Evolutionary conservation across 345 rosid genomes (phyloP).

Genomic region (Raphanus raphanistrum): DNA sequence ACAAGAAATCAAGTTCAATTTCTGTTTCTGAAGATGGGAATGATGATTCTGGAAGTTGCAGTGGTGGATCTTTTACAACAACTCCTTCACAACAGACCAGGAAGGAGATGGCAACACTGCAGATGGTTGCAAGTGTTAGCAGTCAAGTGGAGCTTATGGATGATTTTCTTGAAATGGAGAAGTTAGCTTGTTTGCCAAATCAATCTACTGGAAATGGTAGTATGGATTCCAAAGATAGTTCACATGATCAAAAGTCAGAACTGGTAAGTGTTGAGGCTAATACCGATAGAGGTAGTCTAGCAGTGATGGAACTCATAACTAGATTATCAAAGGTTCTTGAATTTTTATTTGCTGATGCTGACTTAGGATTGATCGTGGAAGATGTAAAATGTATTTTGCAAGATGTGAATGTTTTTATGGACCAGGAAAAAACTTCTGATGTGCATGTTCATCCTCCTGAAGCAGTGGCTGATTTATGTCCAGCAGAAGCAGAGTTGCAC

Average conservation of each 20-base stretch:
- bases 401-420: conserved; percentile 46
- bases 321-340: conserved; percentile 55
- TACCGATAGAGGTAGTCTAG: conserved; percentile 23
- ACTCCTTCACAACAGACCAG: conserved; percentile 48
- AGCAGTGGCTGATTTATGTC: too few relatives aligned
- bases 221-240: conserved; percentile 37
- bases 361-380: conserved; percentile 45
- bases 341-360: conserved; percentile 51
- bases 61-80: conserved; percentile 69
- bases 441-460: conserved; percentile 11
- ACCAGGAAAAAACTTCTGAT: conserved; percentile 34
- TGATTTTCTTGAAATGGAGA: conserved; percentile 99
- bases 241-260: conserved; percentile 46
- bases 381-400: conserved; percentile 57
- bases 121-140: conserved; percentile 49
- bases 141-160: conserved; percentile 77
- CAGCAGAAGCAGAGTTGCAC: too few relatives aligned
- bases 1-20: conserved; percentile 64
- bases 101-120: conserved; percentile 48
- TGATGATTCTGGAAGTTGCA: conserved; percentile 73
- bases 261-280: conserved; percentile 24
- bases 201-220: conserved; percentile 46
- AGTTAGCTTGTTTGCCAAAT: conserved; percentile 69
- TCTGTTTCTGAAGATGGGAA: conserved; percentile 93
- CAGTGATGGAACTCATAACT: conserved; percentile 47